A percentile compares a stretch with the other conserved stretches of the same genome.
Evolutionary conservation across 371 early-diverging fungal genomes (phyloP).

Genomic region (Saksenaea oblongispora): DNA sequence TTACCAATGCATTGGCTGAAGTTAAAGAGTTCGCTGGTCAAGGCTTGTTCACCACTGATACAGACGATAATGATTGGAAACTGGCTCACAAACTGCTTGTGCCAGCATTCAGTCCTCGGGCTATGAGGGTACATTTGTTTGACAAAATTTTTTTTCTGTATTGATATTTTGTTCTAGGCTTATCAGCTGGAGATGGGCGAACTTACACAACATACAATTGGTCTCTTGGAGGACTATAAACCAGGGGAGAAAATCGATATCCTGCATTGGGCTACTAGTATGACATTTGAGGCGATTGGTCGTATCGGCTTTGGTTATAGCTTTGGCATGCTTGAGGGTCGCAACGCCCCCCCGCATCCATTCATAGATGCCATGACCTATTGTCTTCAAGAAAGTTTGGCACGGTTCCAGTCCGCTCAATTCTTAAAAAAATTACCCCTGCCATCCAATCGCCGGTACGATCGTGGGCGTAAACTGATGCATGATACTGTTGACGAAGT

Average conservation of each 20-base stretch:
- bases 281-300: slow-evolving; percentile 39
- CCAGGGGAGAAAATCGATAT: slow-evolving; percentile 23
- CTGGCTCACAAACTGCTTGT: slow-evolving; percentile 52
- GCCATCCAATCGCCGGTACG: slow-evolving; percentile 13
- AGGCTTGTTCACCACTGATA: slow-evolving; percentile 44
- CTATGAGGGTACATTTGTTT: slow-evolving; percentile 29
- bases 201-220: slow-evolving; percentile 15
- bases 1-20: slow-evolving; percentile 23
- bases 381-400: slow-evolving; percentile 24
- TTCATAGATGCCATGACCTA: slow-evolving; percentile 42
- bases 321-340: slow-evolving; percentile 34
- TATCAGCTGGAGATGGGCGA: slow-evolving; percentile 27
- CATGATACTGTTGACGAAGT: slow-evolving; percentile 26
- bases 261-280: slow-evolving; percentile 36
- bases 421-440: slow-evolving; percentile 33
- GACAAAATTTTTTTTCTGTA: not conserved
- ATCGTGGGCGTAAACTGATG: slow-evolving; percentile 21
- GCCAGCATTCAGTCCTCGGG: slow-evolving; percentile 46
- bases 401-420: slow-evolving; percentile 19
- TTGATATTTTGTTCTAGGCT: slow-evolving; percentile 8
- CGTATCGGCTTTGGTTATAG: slow-evolving; percentile 45
- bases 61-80: slow-evolving; percentile 45
- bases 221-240: slow-evolving; percentile 16
- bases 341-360: slow-evolving; percentile 28
- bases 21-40: slow-evolving; percentile 31